Conservation (phyloP, 2,329 filamentous ascomycete species). For the Cladosporium halotolerans region DNA sequence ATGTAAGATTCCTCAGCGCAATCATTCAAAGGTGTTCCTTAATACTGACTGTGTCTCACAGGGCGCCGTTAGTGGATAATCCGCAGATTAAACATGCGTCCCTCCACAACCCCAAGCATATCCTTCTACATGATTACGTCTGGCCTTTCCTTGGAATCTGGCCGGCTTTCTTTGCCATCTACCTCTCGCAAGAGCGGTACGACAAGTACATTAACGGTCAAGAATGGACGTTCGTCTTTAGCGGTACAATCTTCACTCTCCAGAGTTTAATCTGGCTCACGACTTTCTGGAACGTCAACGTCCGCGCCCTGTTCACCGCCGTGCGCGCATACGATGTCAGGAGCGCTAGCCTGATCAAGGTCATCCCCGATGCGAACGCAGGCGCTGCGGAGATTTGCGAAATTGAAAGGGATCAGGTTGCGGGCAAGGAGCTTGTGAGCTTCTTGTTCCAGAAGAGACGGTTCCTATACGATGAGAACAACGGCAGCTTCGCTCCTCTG, state of each 20-base stretch:
- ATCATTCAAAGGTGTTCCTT: too few relatives aligned
- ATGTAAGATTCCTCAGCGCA: neutral
- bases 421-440: constrained; percentile 68
- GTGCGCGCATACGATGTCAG: constrained; percentile 62
- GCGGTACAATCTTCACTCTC: constrained; percentile 75
- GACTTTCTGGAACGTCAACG: constrained; percentile 94
- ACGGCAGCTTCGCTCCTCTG: constrained; percentile 72
- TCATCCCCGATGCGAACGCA: constrained; percentile 83
- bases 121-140: constrained; percentile 77
- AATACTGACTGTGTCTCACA: constrained; percentile 15
- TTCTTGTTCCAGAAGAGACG: constrained; percentile 98
- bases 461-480: constrained; percentile 73
- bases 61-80: constrained; percentile 81
- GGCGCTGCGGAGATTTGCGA: constrained; percentile 82
- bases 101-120: constrained; percentile 77
- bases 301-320: constrained; percentile 76
- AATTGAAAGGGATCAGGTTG: constrained; percentile 69
- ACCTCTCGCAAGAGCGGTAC: constrained; percentile 76
- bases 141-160: constrained; percentile 91
- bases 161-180: constrained; percentile 85
- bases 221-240: constrained; percentile 98
- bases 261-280: constrained; percentile 90
- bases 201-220: constrained; percentile 85
- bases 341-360: constrained; percentile 81
- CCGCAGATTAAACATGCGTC: constrained; percentile 81